Evolutionary conservation across 1,284 basidiomycete species (phyloP).

Genomic region (Ganoderma boninense): DNA sequence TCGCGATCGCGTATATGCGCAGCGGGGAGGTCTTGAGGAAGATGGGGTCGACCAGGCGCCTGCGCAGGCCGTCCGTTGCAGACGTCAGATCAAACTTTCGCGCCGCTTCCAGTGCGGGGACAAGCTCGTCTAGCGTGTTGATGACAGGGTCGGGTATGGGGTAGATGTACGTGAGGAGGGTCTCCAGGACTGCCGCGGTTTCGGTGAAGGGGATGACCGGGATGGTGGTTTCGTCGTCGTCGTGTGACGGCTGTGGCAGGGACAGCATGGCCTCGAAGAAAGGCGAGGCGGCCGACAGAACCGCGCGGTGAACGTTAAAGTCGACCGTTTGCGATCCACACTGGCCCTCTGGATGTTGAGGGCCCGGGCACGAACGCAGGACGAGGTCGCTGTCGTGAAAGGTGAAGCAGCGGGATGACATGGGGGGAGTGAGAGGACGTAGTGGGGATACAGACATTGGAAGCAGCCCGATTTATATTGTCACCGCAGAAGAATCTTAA

Average conservation of each 20-base stretch:
- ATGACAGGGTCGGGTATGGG: conserved; percentile 44
- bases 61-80: conserved; percentile 57
- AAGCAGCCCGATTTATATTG: neutral
- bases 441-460: neutral
- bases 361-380: conserved; percentile 56
- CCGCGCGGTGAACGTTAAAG: conserved; percentile 68
- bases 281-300: conserved; percentile 68
- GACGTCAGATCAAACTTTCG: conserved; percentile 69
- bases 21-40: conserved; percentile 59
- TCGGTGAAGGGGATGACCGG: conserved; percentile 68
- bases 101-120: conserved; percentile 59
- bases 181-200: conserved; percentile 49
- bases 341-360: neutral
- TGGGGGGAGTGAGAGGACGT: conserved; percentile 10
- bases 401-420: conserved; percentile 46
- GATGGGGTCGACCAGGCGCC: conserved; percentile 55
- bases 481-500: neutral
- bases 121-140: conserved; percentile 58
- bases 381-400: conserved; percentile 62
- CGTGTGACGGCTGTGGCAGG: conserved; percentile 57
- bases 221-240: conserved; percentile 15
- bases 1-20: conserved; percentile 76
- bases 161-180: conserved; percentile 61
- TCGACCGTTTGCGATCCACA: conserved; percentile 42
- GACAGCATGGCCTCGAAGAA: conserved; percentile 77